Percentiles rank a stretch among this genome's conserved stretches.
phyloP scores from a whole-genome alignment of 768 basidiomycete genomes.

The Lactifluus subvellereus region DNA sequence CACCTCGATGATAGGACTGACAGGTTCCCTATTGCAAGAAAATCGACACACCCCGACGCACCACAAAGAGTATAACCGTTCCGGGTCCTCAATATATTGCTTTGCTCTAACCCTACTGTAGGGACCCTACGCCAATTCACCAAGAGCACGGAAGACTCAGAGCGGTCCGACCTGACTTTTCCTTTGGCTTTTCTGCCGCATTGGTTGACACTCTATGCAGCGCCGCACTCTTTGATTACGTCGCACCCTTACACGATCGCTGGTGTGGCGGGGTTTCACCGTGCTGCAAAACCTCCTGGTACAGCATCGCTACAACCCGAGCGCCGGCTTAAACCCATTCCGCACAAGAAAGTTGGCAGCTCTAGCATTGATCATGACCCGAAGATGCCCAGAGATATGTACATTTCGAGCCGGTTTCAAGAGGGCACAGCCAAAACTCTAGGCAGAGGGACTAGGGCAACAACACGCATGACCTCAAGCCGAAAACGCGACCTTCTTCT shows the following conservation, averaged over 20 bases:
- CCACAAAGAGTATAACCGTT: background rate
- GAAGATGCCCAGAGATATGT: background rate
- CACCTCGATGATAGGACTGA: background rate
- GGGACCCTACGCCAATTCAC: background rate
- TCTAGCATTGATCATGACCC: background rate
- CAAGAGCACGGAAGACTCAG: background rate
- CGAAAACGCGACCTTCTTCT: slow-evolving; percentile 3
- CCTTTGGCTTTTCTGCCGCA: background rate
- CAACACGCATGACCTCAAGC: slow-evolving; percentile 2
- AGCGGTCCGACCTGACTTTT: background rate
- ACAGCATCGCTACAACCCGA: background rate
- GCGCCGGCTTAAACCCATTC: slow-evolving; percentile 8
- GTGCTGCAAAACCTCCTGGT: background rate
- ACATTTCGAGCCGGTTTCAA: background rate
- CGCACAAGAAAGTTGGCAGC: slow-evolving; percentile 4
- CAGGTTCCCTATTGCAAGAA: background rate
- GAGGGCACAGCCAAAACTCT: background rate
- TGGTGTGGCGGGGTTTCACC: slow-evolving; percentile 18
- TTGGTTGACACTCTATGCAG: background rate
- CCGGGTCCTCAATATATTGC: background rate
- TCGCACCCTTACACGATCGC: slow-evolving; percentile 9
- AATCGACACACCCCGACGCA: background rate
- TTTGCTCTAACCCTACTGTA: slow-evolving; percentile 5
- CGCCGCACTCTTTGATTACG: slow-evolving; percentile 4
- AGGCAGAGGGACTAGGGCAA: background rate